Conservation (phyloP, 2,329 filamentous ascomycete species). For the Paecilomyces formosus region DNA sequence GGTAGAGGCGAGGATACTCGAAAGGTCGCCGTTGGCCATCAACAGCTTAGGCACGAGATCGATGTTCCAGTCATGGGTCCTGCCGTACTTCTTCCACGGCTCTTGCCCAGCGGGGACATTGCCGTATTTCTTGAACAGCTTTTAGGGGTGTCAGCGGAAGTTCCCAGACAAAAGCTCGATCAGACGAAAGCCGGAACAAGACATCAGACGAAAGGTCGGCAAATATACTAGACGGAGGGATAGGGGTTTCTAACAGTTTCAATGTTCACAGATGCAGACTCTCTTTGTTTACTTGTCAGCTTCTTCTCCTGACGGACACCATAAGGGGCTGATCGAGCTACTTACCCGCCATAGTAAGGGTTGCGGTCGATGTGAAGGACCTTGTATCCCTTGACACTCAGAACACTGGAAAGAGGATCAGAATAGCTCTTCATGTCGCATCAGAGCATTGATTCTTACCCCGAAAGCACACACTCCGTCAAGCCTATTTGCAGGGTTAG, state of each 20-base stretch:
- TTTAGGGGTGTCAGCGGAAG: conserved; percentile 23
- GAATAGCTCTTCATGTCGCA: conserved; percentile 5
- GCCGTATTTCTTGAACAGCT: conserved; percentile 97
- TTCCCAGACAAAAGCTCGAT: background rate
- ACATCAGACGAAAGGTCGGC: conserved; percentile 5
- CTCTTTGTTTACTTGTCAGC: conserved; percentile 47
- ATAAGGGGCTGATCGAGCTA: conserved; percentile 12
- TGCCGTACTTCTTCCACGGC: conserved; percentile 97
- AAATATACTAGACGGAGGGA: background rate
- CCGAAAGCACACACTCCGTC: conserved; percentile 98
- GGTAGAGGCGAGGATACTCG: conserved; percentile 96
- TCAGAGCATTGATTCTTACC: conserved; percentile 49
- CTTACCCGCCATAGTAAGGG: conserved; percentile 95
- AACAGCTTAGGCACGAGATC: conserved; percentile 97
- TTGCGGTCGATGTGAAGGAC: conserved; percentile 98
- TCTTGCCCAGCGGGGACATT: conserved; percentile 72
- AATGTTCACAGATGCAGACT: conserved; percentile 94
- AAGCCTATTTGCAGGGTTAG: conserved; percentile 55
- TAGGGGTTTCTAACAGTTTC: conserved; percentile 59
- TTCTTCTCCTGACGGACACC: conserved; percentile 11
- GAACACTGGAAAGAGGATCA: conserved; percentile 53
- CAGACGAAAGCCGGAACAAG: conserved; percentile 4
- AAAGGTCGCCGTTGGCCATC: conserved; percentile 97
- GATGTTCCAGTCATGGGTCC: conserved; percentile 98
- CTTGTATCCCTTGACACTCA: conserved; percentile 98